Conservation (phyloP, 2,329 filamentous ascomycete genomes). For the Chaetothyriales sp. region DNA sequence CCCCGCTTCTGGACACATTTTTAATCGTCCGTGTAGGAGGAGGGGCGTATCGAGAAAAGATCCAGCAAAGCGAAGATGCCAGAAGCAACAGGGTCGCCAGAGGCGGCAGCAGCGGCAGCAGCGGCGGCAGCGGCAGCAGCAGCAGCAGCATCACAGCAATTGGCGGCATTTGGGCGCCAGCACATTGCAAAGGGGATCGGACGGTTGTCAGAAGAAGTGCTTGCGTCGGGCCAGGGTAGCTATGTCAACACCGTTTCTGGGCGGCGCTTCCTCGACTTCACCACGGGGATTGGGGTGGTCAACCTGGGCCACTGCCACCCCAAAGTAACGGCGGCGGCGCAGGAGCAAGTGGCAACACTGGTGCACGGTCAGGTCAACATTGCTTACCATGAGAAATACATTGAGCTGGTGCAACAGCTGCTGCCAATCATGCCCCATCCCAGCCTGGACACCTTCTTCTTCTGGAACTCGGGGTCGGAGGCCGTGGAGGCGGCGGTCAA, state of each 20-base stretch:
- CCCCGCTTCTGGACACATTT: no score
- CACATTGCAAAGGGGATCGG: constrained; percentile 18
- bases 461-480: constrained; percentile 26
- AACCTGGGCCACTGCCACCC: constrained; percentile 26
- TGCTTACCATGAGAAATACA: constrained; percentile 26
- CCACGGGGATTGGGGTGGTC: constrained; percentile 22
- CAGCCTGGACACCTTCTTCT: constrained; percentile 26
- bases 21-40: no score
- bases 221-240: constrained; percentile 21
- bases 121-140: no score
- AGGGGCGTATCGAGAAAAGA: background rate
- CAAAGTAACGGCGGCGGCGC: constrained; percentile 23
- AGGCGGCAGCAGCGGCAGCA: background rate
- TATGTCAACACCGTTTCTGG: constrained; percentile 21
- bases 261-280: constrained; percentile 22
- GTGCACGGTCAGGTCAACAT: constrained; percentile 29
- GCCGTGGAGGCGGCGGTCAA: constrained; percentile 25
- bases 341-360: constrained; percentile 23
- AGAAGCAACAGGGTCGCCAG: background rate
- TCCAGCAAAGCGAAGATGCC: background rate
- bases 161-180: constrained; percentile 16
- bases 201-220: constrained; percentile 17
- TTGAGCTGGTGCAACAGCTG: constrained; percentile 22
- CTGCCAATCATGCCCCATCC: constrained; percentile 24
- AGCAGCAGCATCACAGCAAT: constrained; percentile 12